phyloP scores from a whole-genome alignment of 306 rosid genomes.

The Coriaria nepalensis region DNA sequence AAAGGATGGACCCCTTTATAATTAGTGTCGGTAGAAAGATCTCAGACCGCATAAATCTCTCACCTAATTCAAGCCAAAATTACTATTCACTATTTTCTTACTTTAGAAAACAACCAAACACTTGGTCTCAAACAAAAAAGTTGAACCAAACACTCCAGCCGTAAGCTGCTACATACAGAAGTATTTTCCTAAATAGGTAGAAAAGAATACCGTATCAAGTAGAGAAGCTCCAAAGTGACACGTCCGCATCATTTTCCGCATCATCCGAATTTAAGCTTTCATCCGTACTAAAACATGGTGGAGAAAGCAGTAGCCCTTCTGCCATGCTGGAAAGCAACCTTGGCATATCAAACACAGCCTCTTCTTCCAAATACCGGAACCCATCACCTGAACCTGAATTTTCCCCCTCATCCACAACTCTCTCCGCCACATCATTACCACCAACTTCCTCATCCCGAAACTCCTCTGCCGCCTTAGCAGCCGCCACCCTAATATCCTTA shows the following conservation, averaged over 20 bases:
- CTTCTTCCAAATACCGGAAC: constrained; percentile 16
- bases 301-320: constrained; percentile 37
- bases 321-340: constrained; percentile 11
- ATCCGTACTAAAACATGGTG: constrained; percentile 7
- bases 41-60: too few species aligned
- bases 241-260: constrained; percentile 15
- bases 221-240: constrained; percentile 39
- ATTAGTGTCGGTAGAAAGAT: too few species aligned
- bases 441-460: constrained; percentile 14
- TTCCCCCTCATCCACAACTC: not conserved
- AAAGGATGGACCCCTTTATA: too few species aligned
- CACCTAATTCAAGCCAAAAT: too few species aligned
- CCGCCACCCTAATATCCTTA: constrained; percentile 39
- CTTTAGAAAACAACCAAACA: too few species aligned
- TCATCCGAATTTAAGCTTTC: constrained; percentile 7
- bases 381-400: too few species aligned
- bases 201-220: not conserved
- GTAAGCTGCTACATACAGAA: too few species aligned
- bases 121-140: too few species aligned
- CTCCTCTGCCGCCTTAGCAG: constrained; percentile 39
- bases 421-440: constrained; percentile 5
- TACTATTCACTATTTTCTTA: too few species aligned
- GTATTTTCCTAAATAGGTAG: not conserved
- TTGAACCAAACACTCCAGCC: too few species aligned
- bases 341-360: constrained; percentile 18